These are phyloP conservation scores for Sordaria brevicollis DNA, from an alignment of 495 filamentous ascomycete genomes.

Conservation along the genomic window DNA sequence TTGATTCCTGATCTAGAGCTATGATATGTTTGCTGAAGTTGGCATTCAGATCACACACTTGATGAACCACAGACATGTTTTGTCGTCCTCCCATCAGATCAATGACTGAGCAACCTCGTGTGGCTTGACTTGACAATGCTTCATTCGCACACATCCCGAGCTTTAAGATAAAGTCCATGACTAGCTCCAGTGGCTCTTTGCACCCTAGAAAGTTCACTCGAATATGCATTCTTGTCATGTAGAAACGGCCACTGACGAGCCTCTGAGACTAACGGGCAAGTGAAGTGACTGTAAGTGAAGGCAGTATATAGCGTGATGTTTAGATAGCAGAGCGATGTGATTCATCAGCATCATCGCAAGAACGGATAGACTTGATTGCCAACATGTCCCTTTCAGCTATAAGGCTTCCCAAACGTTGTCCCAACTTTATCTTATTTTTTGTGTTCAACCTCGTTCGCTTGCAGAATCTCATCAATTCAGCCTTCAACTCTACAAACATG, in stretches of 20 bases:
- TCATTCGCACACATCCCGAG: constrained; percentile 1
- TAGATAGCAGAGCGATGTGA: neutral
- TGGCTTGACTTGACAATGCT: neutral
- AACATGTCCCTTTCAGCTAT: neutral
- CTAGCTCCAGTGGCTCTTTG: neutral
- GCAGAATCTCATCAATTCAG: neutral
- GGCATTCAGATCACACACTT: neutral
- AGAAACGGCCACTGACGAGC: too few relatives aligned
- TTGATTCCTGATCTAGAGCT: neutral
- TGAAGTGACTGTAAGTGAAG: neutral
- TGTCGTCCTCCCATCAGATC: neutral
- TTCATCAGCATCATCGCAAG: neutral
- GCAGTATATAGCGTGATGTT: neutral
- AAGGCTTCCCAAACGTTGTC: neutral
- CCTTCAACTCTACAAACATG: neutral
- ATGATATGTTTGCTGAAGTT: neutral
- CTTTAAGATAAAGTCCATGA: neutral
- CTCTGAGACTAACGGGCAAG: neutral
- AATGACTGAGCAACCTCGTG: neutral
- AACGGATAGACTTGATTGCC: neutral
- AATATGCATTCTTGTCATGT: too few relatives aligned
- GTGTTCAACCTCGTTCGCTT: neutral
- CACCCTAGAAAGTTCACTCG: too few relatives aligned
- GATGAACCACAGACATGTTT: neutral
- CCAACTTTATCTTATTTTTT: neutral